Base-by-base conservation (phyloP, 164 flowering plant species). In the Amborella trichopoda region DNA sequence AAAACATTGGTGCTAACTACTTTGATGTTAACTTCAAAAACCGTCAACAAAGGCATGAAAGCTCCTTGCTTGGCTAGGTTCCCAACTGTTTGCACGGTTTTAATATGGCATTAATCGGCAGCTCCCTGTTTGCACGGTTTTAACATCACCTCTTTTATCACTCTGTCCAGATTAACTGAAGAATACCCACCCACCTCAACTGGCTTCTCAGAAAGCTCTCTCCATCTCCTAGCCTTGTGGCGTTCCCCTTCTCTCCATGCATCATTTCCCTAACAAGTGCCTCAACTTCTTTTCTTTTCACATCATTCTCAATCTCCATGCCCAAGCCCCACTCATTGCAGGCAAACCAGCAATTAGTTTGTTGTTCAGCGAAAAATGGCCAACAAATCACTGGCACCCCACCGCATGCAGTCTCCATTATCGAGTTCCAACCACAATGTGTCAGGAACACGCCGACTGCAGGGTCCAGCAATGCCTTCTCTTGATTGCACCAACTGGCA, bases 401-500 rank as follows among this genome's bases (percentile, higher is more conserved):
- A 25, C 44, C 26, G 33, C 38, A 39, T 24, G 49, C 11, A 21
- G 60, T 57, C 30, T 63, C 67, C 12, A 57, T 0, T 14, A 40
- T 63, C 9, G 70, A 69, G 23, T 69, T 66, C 68, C 71, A 66
- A 4, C 66, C 70, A 10, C 68, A 23, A 17, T 70, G 75, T 0
- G 75, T 70, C 26, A 66, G 34, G 18, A 70, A 63, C 3, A 61
- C 66, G 9, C 65, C 61, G 3, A 63, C 23, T 2, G 75, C 44
- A 18, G 64, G 66, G 44, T 70, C 68, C 2, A 20, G 20, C 3
- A 70, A 53, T 10, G 67, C 68, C 40, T 56, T 20, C 36, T 67
- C 72, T 47, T 71, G 75, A 1, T 59, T 57, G 32, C 67, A 64
- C 71, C 75, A 70, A 3, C 45, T 47, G 0, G 42, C 34, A 1